Base-by-base conservation (phyloP, 164 flowering plant genomes). In the Warburgia ugandensis region DNA sequence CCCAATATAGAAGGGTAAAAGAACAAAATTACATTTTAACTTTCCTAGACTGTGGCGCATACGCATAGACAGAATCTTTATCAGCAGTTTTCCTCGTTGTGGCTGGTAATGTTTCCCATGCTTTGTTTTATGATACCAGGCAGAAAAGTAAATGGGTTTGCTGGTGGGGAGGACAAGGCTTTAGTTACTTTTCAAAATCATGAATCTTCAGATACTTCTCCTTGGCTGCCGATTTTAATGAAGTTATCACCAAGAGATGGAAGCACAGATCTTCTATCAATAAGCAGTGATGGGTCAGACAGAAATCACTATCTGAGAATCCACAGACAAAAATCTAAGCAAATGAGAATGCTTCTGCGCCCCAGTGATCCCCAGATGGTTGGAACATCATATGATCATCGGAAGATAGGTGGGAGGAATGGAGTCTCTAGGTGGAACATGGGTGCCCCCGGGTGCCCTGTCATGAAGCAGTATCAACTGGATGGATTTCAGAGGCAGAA, bases 221-320 rank as follows among this genome's bases (percentile, higher is more conserved):
- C 80, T 7, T 42, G 69, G 70, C 37, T 56, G 51, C 83, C 67
- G 53, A 45, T 64, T 14, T 76, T 76, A 7, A 59, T 77, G 3
- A 68, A 75, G 69, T 66, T 67, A 54, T 78, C 86, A 5, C 84
- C 86, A 14, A 65, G 77, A 52, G 82, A 75, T 62, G 66, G 69
- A 3, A 55, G 58, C 36, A 35, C 52, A 7, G 76, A 79, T 27
- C 59, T 68, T 62, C 65, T 71, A 35, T 74, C 77, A 13, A 42
- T 57, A 64, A 70, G 59, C 68, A 62, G 66, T 50, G 77, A 76
- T 54, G 72, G 71, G 31, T 71, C 69, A 50, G 80, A 78, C 50
- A 74, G 72, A 64, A 76, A 62, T 66, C 74, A 64, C 35, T 56
- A 62, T 28, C 70, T 64, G 4, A 77, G 45, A 61, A 58, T 63